These are phyloP conservation scores for Erysimum cheiri DNA, from an alignment of 441 rosid species.

Conservation along the genomic window DNA sequence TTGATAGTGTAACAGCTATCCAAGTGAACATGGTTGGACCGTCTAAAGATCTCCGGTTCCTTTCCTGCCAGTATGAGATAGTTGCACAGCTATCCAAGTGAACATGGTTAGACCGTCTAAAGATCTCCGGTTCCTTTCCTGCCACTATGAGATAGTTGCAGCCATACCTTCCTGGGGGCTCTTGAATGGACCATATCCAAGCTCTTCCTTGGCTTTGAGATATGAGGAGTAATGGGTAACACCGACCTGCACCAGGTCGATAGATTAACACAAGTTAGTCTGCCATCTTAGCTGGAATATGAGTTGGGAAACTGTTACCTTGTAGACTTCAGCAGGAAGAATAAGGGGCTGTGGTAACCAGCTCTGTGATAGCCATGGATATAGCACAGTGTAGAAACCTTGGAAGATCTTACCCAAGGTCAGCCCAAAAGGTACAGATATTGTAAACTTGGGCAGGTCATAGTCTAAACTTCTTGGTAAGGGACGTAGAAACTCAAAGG, in stretches of 20 bases:
- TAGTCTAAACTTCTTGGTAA: slow-evolving; percentile 75
- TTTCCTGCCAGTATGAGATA: slow-evolving; percentile 76
- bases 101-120: slow-evolving; percentile 82
- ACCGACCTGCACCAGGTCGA: slow-evolving; percentile 64
- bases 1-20: slow-evolving; percentile 60
- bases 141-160: slow-evolving; percentile 81
- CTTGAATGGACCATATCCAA: slow-evolving; percentile 86
- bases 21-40: slow-evolving; percentile 78
- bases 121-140: slow-evolving; percentile 67
- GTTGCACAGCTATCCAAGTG: slow-evolving; percentile 69
- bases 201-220: slow-evolving; percentile 90
- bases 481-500: slow-evolving; percentile 80
- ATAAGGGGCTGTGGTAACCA: slow-evolving; percentile 92
- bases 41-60: slow-evolving; percentile 71
- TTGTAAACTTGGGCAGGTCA: slow-evolving; percentile 62
- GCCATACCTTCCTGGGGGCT: slow-evolving; percentile 88
- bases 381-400: slow-evolving; percentile 62
- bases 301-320: slow-evolving; percentile 53
- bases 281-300: not conserved
- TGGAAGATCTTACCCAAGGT: slow-evolving; percentile 63
- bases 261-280: slow-evolving; percentile 29
- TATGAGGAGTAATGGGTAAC: slow-evolving; percentile 90
- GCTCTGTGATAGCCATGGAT: slow-evolving; percentile 78
- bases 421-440: slow-evolving; percentile 66
- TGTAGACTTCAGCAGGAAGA: slow-evolving; percentile 94